These are phyloP conservation scores for Avena sativa DNA, from an alignment of 176 grass and related monocot species.

Conservation along the genomic window DNA sequence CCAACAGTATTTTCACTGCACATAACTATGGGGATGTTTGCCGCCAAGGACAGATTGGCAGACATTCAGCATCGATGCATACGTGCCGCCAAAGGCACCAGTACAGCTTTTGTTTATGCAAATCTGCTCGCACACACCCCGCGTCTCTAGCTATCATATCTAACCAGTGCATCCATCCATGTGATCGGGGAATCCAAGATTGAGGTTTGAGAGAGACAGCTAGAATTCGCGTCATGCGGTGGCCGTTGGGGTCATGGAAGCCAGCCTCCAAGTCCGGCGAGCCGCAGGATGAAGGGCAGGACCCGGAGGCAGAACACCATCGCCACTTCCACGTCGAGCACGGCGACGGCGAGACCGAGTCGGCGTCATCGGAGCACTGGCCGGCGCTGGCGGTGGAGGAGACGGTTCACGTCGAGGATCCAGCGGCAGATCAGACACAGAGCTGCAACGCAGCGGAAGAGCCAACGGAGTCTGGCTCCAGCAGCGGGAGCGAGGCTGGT, in stretches of 20 bases:
- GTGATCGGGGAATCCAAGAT: background rate
- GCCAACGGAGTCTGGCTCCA: background rate
- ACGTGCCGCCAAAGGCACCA: constrained; percentile 36
- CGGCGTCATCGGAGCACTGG: constrained; percentile 32
- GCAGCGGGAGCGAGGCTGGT: background rate
- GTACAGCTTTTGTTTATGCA: background rate
- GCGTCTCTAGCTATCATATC: background rate
- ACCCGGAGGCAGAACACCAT: background rate
- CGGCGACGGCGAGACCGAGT: background rate
- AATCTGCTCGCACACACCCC: constrained; percentile 6
- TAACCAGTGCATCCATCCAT: background rate
- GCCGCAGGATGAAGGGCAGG: background rate
- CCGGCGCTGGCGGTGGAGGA: constrained; percentile 38
- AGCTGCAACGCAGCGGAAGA: too few species aligned
- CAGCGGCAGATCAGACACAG: background rate
- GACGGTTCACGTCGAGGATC: constrained; percentile 18
- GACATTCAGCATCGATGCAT: constrained; percentile 23
- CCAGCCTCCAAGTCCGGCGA: background rate
- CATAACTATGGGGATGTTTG: background rate
- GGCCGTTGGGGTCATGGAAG: background rate
- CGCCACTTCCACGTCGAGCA: constrained; percentile 27
- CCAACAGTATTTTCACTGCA: background rate
- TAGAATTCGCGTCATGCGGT: background rate
- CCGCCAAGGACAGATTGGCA: background rate
- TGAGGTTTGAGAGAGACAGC: background rate